Evolutionary conservation across 345 rosid species (phyloP).

Genomic region (Euphorbia peplus): DNA sequence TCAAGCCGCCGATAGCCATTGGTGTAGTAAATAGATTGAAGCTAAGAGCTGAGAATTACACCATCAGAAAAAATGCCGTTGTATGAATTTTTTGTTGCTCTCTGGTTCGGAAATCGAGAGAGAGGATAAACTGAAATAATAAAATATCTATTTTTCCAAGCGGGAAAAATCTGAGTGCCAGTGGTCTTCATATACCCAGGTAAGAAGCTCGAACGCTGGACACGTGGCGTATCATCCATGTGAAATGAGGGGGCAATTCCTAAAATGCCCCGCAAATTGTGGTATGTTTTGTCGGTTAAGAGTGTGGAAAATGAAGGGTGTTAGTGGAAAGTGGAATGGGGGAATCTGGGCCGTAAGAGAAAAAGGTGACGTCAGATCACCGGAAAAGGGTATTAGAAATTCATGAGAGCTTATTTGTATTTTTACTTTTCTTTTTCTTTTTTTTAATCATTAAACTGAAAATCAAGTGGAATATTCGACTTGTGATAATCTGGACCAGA

Average conservation of each 20-base stretch:
- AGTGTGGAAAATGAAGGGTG: slow-evolving; percentile 7
- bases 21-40: slow-evolving; percentile 17
- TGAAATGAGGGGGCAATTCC: neutral
- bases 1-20: slow-evolving; percentile 81
- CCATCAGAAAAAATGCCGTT: slow-evolving; percentile 26
- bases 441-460: too few relatives aligned
- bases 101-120: slow-evolving; percentile 9
- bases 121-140: slow-evolving; percentile 33
- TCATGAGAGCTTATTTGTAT: too few relatives aligned
- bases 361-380: slow-evolving; percentile 1
- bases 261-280: slow-evolving; percentile 5
- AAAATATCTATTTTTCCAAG: slow-evolving; percentile 24
- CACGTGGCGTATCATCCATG: slow-evolving; percentile 68
- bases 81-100: neutral
- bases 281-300: neutral
- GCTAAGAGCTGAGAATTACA: slow-evolving; percentile 23
- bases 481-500: too few relatives aligned
- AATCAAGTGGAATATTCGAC: neutral
- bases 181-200: slow-evolving; percentile 37
- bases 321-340: slow-evolving; percentile 1
- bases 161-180: slow-evolving; percentile 53
- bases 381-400: neutral
- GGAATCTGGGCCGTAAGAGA: slow-evolving; percentile 11
- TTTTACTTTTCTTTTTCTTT: too few relatives aligned
- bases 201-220: slow-evolving; percentile 46